Evolutionary conservation across 805 yeast genomes (phyloP), one percentile per base, ranked within the genome.

Genomic region (Priceomyces medius): DNA sequence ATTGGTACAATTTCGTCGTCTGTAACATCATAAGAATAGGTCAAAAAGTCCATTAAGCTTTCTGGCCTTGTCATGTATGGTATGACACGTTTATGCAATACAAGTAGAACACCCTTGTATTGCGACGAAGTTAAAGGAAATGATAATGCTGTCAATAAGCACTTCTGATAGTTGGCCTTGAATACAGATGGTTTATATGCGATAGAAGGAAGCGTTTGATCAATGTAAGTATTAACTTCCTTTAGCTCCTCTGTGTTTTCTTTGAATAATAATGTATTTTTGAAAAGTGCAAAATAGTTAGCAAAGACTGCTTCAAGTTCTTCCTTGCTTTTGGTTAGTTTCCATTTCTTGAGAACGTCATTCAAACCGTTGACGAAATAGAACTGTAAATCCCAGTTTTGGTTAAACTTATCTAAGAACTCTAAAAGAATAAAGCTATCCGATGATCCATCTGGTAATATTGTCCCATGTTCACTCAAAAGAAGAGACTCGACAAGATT

Each of bases 21-120:
- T 26, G 53, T 56, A 34, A 58, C 55, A 49, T 85, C 74, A 57
- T 88, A 90, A 2, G 95, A 83, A 46, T 87, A 95, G 0, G 97
- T 88, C 45, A 91, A 70, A 59, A 91, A 93, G 66, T 91, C 99
- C 97, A 93, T 90, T 35, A 93, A 66, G 46, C 77, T 73, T 32
- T 87, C 85, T 5, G 98, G 96, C 49, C 81, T 82, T 34, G 77
- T 74, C 74, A 88, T 77, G 55, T 75, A 77, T 28, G 97, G 97
- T 27, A 91, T 83, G 31, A 93, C 74, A 46, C 95, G 70, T 58
- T 88, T 88, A 61, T 93, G 97, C 51, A 93, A 59, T 2, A 89
- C 74, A 3, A 79, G 64, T 42, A 91, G 67, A 4, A 83, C 71
- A 2, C 83, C 68, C 59, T 87, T 88, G 61, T 85, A 83, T 58